These are phyloP conservation scores for Suillus ampliporus DNA, from an alignment of 768 basidiomycete species.

Conservation along the genomic window DNA sequence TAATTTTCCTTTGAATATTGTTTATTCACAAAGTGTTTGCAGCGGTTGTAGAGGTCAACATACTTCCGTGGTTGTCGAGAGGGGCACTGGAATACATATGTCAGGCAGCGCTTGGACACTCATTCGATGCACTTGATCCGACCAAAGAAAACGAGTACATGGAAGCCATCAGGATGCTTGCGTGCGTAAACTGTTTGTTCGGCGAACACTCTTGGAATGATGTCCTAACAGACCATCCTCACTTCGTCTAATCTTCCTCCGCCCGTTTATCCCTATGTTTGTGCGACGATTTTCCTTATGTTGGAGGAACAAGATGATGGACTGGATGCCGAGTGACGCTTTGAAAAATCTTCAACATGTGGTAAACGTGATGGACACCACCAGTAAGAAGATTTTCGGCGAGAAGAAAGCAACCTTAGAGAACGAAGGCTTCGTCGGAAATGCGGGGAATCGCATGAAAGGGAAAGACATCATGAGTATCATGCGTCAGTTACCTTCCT, in stretches of 20 bases:
- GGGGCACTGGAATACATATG: slow-evolving; percentile 44
- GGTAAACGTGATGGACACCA: slow-evolving; percentile 36
- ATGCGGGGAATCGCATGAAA: slow-evolving; percentile 19
- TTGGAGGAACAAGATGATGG: slow-evolving; percentile 40
- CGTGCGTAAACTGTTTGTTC: slow-evolving; percentile 27
- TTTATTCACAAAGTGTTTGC: neutral
- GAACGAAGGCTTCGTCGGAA: slow-evolving; percentile 10
- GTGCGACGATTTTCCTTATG: slow-evolving; percentile 33
- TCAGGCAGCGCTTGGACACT: slow-evolving; percentile 40
- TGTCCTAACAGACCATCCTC: slow-evolving; percentile 26
- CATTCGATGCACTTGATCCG: slow-evolving; percentile 35
- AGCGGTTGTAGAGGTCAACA: slow-evolving; percentile 37
- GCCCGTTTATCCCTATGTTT: slow-evolving; percentile 38
- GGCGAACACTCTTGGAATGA: neutral
- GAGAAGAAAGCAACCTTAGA: slow-evolving; percentile 35
- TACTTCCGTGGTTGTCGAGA: slow-evolving; percentile 40
- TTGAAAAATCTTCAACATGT: slow-evolving; percentile 34
- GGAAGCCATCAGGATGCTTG: slow-evolving; percentile 34
- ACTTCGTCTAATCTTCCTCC: slow-evolving; percentile 33
- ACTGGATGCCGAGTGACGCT: slow-evolving; percentile 36
- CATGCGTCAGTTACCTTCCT: slow-evolving; percentile 35
- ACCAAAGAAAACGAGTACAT: slow-evolving; percentile 33
- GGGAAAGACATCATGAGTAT: slow-evolving; percentile 47
- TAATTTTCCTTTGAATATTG: neutral
- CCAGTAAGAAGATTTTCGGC: slow-evolving; percentile 31